Percentiles rank a stretch among this genome's conserved stretches.
Evolutionary conservation across 345 rosid genomes (phyloP).

Genomic region (Eucalyptus lansdowneana): DNA sequence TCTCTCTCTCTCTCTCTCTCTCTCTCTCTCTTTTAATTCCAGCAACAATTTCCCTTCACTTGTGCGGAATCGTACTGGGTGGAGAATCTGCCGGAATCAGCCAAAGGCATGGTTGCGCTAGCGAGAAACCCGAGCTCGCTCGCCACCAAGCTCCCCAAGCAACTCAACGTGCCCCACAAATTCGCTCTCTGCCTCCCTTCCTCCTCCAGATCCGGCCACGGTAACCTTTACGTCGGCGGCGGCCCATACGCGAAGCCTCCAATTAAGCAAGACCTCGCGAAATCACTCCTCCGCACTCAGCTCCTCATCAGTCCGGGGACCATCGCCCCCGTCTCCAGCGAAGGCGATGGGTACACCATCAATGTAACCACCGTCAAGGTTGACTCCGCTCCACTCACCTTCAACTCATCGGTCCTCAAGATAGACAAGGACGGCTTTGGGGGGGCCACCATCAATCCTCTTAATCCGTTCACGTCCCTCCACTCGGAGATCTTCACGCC

Average conservation of each 20-base stretch:
- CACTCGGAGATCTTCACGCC: constrained; percentile 32
- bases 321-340: background rate
- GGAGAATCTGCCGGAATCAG: constrained; percentile 6
- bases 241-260: constrained; percentile 2
- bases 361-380: constrained; percentile 9
- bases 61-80: background rate
- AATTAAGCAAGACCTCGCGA: constrained; percentile 10
- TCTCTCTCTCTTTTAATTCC: background rate
- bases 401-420: constrained; percentile 10
- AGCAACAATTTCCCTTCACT: background rate
- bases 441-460: constrained; percentile 36
- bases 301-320: constrained; percentile 12
- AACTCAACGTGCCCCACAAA: constrained; percentile 4
- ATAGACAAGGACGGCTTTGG: constrained; percentile 16
- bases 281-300: constrained; percentile 10
- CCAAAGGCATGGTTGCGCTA: constrained; percentile 7
- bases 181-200: constrained; percentile 16
- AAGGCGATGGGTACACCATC: constrained; percentile 11
- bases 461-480: constrained; percentile 6
- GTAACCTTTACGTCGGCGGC: constrained; percentile 13
- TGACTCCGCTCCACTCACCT: background rate
- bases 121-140: background rate
- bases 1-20: too few relatives aligned
- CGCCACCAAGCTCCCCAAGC: background rate
- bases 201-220: background rate